Base-by-base conservation (phyloP, 2,329 filamentous ascomycete species). In the Exophiala lecanii-corni region DNA sequence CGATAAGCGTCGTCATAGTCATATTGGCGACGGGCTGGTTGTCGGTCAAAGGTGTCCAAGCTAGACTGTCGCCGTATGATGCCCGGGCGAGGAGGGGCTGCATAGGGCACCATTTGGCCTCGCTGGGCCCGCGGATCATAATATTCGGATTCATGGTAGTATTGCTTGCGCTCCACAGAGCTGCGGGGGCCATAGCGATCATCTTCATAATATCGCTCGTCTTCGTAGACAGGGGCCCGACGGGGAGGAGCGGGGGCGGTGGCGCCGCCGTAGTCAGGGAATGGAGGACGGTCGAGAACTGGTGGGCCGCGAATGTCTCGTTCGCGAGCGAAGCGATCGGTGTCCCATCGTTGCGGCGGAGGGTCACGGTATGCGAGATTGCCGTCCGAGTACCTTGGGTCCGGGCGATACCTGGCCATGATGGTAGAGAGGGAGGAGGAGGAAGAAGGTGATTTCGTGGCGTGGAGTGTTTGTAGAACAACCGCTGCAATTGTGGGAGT, bases 21-120 rank as follows among this genome's bases (percentile, higher is more conserved):
- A 15, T 66, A 58, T 48, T 74, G 74, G 33, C 76, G 72, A 21
- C 74, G 71, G 41, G 73, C 56, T 1, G 86, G 83, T 19, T 80
- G 80, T 36, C 89, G 81, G 64, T 96, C 89, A 60, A 88, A 95
- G 0, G 86, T 94, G 62, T 95, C 89, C 28, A 95, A 73, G 39
- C 88, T 94, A 10, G 88, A 94, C 62, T 94, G 89, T 32, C 89
- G 79, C 45, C 89, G 79, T 38, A 92, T 59, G 51, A 89, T 74
- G 20, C 73, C 72, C 2, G 88, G 89, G 34, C 84, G 75, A 23
- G 75, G 73, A 34, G 70, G 68, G 7, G 76, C 75, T 39, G 76
- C 71, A 34, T 75, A 78, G 39, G 78, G 74, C 45, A 69, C 74
- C 52, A 81, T 63, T 5, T 75, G 71, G 43, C 72, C 73, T 19